Evolutionary conservation across 1,284 basidiomycete species (phyloP), one percentile per base, ranked within the genome.

Genomic region (Leccinum holopus): DNA sequence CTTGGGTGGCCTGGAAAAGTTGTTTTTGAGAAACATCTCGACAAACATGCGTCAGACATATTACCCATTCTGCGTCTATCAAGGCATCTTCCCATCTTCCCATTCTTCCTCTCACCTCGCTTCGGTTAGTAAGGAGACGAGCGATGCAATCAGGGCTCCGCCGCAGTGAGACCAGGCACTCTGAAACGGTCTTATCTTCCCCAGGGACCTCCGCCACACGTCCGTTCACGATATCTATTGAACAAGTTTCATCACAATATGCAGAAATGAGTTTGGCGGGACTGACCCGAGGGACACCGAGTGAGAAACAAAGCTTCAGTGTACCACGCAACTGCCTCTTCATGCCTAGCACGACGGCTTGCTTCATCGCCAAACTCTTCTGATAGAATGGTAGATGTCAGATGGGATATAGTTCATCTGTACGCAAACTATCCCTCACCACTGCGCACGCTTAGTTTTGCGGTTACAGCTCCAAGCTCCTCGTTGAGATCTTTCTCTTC

Each of bases 251-350:
- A 35, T 16, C 14, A 10, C 12, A 25, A 7, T 11, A 18, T 28
- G 9, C 14, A 8, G 0, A 39, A 39, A 21, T 14, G 32, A 33
- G 18, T 39, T 14, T 11, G 9, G 28, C 49, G 8, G 18, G 10
- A 41, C 58, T 41, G 25, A 66, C 65, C 41, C 5, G 33, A 49
- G 37, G 30, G 32, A 49, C 18, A 52, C 16, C 57, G 30, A 39
- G 57, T 35, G n/a, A 68, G 58, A 30, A 10, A 12, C 5, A 59
- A 32, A 12, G 60, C 52, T n/a, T 60, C 63, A 7, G 63, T 30
- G 54, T 59, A 66, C 60, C 60, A 68, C 16, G 41, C 51, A 10
- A 55, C 53, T 2, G 57, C 66, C 11, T 57, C 47, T 12, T 66
- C 56, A 35, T 59, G 33, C 25, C 32, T 60, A 10, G n/a, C 9